These are phyloP conservation scores for Candida hungchunana DNA, from an alignment of 805 yeast genomes.

Conservation along the genomic window DNA sequence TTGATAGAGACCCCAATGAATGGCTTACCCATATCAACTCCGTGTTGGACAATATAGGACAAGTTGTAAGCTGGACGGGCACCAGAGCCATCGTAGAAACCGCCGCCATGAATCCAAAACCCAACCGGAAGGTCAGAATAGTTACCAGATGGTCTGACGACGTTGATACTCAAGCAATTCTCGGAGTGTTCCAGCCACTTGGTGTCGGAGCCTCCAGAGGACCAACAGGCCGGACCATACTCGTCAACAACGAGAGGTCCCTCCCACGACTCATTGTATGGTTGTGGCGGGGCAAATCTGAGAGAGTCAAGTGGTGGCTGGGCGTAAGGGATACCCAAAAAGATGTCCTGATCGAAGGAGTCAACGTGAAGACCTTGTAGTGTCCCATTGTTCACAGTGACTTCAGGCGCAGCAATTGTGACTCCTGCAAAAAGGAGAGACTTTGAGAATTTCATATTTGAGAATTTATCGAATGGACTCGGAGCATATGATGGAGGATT, in stretches of 20 bases:
- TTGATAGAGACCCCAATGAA: slow-evolving; percentile 33
- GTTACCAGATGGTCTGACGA: slow-evolving; percentile 24
- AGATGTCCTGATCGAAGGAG: slow-evolving; percentile 16
- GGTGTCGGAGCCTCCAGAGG: slow-evolving; percentile 11
- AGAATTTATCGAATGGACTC: no score
- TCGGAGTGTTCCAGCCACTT: slow-evolving; percentile 19
- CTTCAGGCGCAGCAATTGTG: slow-evolving; percentile 4
- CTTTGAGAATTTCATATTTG: no score
- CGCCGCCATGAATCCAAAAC: slow-evolving; percentile 37
- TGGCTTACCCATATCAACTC: slow-evolving; percentile 20
- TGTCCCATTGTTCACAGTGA: slow-evolving; percentile 13
- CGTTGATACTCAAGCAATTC: slow-evolving; percentile 29
- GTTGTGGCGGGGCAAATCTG: slow-evolving; percentile 24
- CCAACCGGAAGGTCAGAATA: slow-evolving; percentile 27
- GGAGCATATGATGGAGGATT: no score
- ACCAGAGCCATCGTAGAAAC: slow-evolving; percentile 27
- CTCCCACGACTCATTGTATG: slow-evolving; percentile 15
- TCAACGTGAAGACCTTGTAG: slow-evolving; percentile 11
- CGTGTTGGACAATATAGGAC: slow-evolving; percentile 16
- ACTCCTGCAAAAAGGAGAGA: slow-evolving; percentile 1
- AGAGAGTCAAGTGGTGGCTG: slow-evolving; percentile 26
- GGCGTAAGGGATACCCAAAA: slow-evolving; percentile 28
- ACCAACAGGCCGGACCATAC: slow-evolving; percentile 25
- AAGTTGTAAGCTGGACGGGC: slow-evolving; percentile 16
- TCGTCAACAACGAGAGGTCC: slow-evolving; percentile 16